Base-by-base conservation (phyloP, 352 stramenopile genomes). In the Phytopythium oedochilum region DNA sequence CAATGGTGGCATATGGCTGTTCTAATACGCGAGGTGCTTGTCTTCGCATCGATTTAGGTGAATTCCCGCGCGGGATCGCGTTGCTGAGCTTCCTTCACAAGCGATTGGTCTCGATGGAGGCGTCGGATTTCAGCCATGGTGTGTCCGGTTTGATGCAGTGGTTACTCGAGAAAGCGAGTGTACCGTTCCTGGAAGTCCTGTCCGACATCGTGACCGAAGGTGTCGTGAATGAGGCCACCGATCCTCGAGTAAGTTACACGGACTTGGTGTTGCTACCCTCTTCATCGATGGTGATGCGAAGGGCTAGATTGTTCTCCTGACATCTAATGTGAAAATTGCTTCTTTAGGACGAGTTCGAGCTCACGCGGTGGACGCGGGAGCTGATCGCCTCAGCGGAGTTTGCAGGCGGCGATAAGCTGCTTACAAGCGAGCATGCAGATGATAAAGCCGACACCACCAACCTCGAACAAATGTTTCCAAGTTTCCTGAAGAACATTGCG, bases 161-260 rank as follows among this genome's bases (percentile, higher is more conserved):
- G 81, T 66, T 91, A 29, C 63, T 91, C 28, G 61, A 83, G 1
- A 81, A 79, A 46, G 60, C 73, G 20, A 71, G 65, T n/a, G 63
- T 58, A 17, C 76, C 81, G 29, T 75, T 86, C n/a, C 43, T 91
- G n/a, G 55, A 55, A 34, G 60, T 70, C 0, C 52, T 91, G 31
- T 79, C 81, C 5, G 64, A 70, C n/a, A 76, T 88, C 32, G 59
- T 85, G 10, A 58, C 69, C 1, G 66, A 54, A 7, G 81, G 81
- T 3, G 59, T 68, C 36, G 71, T 86, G 23, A 53, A 66, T 11
- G 55, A 86, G 36, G 35, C 60, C 18, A 73, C 67, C 26, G 78
- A 91, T 60, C 70, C 73, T 22, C 72, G 77, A 51, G 80, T 91
- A 75, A 56, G 80, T 74, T 3, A 25, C 55, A 3, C 1, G 44